phyloP scores from a whole-genome alignment of 2,329 filamentous ascomycete genomes.

The Xylariales sp. region DNA sequence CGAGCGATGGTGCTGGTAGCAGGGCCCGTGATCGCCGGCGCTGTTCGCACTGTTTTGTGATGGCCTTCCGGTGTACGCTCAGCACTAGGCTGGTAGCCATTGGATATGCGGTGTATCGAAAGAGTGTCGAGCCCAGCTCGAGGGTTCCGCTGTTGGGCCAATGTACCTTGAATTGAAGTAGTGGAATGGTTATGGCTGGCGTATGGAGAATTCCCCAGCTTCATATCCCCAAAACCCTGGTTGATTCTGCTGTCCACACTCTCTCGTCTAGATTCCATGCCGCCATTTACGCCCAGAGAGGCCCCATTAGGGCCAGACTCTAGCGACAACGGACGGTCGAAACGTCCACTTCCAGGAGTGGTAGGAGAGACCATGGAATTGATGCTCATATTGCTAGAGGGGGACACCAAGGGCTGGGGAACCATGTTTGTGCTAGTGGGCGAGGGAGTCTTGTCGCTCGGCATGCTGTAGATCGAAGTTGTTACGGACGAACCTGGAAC shows the following conservation, averaged over 20 bases:
- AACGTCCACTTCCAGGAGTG: constrained; percentile 40
- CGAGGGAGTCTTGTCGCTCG: constrained; percentile 59
- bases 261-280: constrained; percentile 60
- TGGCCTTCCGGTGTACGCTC: constrained; percentile 52
- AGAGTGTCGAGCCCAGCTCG: constrained; percentile 47
- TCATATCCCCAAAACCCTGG: constrained; percentile 64
- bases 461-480: constrained; percentile 44
- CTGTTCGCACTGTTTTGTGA: constrained; percentile 55
- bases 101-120: constrained; percentile 57
- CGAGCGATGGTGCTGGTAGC: constrained; percentile 61
- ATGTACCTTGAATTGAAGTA: constrained; percentile 66
- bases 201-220: constrained; percentile 64
- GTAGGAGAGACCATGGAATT: constrained; percentile 62
- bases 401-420: constrained; percentile 51
- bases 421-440: constrained; percentile 49
- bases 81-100: constrained; percentile 58
- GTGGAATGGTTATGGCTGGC: constrained; percentile 74
- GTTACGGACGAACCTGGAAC: constrained; percentile 30
- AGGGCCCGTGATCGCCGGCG: constrained; percentile 72
- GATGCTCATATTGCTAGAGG: constrained; percentile 60
- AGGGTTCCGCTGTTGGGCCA: constrained; percentile 63
- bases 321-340: constrained; percentile 36
- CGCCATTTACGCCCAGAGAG: constrained; percentile 28
- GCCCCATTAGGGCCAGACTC: constrained; percentile 31
- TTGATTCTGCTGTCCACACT: constrained; percentile 79